These are phyloP conservation scores for Fraxinus cuspidata DNA, from an alignment of 257 asterid species.

Conservation along the genomic window DNA sequence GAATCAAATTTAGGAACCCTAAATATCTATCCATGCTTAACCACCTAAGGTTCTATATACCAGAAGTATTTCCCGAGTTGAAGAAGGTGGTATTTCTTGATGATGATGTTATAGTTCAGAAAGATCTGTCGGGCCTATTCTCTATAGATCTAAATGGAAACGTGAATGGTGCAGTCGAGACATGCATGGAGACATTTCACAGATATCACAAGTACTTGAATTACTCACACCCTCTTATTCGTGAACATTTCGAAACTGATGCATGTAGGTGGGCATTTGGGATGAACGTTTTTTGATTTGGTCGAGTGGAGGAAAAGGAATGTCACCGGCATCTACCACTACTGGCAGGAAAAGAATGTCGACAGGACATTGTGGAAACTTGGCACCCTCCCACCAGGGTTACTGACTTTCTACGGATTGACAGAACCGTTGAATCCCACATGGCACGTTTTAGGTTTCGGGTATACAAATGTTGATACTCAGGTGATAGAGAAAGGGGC, in stretches of 20 bases:
- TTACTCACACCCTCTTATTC: slow-evolving; percentile 47
- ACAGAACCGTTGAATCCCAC: slow-evolving; percentile 43
- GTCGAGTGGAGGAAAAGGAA: slow-evolving; percentile 51
- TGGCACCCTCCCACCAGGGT: slow-evolving; percentile 51
- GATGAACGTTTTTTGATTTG: slow-evolving; percentile 52
- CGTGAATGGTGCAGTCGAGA: slow-evolving; percentile 56
- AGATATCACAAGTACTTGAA: slow-evolving; percentile 50
- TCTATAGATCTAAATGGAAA: slow-evolving; percentile 45
- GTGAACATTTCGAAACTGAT: slow-evolving; percentile 47
- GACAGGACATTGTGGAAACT: slow-evolving; percentile 52
- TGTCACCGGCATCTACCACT: slow-evolving; percentile 50
- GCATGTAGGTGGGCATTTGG: slow-evolving; percentile 62
- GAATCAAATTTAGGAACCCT: slow-evolving; percentile 49
- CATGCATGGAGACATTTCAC: slow-evolving; percentile 53
- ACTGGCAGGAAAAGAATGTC: slow-evolving; percentile 53
- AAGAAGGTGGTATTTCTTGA: slow-evolving; percentile 49
- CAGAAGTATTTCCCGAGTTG: slow-evolving; percentile 49
- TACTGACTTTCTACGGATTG: slow-evolving; percentile 50
- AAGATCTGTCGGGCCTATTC: slow-evolving; percentile 45
- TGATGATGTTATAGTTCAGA: slow-evolving; percentile 50
- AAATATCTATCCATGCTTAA: slow-evolving; percentile 52
- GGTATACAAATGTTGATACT: slow-evolving; percentile 45
- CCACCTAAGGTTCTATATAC: slow-evolving; percentile 51
- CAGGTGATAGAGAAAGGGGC: slow-evolving; percentile 48
- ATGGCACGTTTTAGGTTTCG: slow-evolving; percentile 55